Evolutionary conservation across 768 basidiomycete species (phyloP).

Genomic region (Lactarius psammicola): DNA sequence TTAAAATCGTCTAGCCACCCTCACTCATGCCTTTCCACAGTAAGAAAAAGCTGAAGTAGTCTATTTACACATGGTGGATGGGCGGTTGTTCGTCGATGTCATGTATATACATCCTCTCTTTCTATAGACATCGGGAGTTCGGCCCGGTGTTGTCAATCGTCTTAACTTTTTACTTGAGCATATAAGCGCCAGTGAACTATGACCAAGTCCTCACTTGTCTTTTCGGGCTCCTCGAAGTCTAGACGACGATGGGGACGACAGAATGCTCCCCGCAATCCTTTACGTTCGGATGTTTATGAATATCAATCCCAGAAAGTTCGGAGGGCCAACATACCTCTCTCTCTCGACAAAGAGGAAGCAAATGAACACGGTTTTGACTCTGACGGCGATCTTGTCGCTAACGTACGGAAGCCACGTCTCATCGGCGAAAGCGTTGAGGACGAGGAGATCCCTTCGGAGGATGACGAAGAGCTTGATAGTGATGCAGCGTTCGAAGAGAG

Average conservation of each 20-base stretch:
- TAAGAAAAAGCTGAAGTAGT: constrained; percentile 97
- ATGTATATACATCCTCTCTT: neutral
- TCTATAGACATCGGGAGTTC: neutral
- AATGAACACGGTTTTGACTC: constrained; percentile 30
- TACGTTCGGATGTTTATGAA: constrained; percentile 58
- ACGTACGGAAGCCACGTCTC: constrained; percentile 32
- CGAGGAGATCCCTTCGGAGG: constrained; percentile 45
- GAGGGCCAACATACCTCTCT: constrained; percentile 51
- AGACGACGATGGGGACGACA: constrained; percentile 36
- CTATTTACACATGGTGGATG: constrained; percentile 22
- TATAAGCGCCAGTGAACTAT: neutral
- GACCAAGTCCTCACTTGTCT: constrained; percentile 3
- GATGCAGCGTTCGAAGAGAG: constrained; percentile 83
- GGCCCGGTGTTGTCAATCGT: constrained; percentile 1
- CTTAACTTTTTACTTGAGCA: neutral
- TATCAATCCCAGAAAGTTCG: constrained; percentile 51
- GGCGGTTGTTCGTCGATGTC: constrained; percentile 4
- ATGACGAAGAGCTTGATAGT: constrained; percentile 85
- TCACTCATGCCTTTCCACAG: constrained; percentile 38
- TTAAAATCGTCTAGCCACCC: neutral
- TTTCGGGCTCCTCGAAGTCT: constrained; percentile 37
- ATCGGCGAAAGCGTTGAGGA: constrained; percentile 44
- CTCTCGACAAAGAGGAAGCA: constrained; percentile 58
- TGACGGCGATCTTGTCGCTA: constrained; percentile 40
- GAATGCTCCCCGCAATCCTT: constrained; percentile 30